Evolutionary conservation across 176 grass and related monocot species (phyloP).

Genomic region (Urochloa ruziziensis): DNA sequence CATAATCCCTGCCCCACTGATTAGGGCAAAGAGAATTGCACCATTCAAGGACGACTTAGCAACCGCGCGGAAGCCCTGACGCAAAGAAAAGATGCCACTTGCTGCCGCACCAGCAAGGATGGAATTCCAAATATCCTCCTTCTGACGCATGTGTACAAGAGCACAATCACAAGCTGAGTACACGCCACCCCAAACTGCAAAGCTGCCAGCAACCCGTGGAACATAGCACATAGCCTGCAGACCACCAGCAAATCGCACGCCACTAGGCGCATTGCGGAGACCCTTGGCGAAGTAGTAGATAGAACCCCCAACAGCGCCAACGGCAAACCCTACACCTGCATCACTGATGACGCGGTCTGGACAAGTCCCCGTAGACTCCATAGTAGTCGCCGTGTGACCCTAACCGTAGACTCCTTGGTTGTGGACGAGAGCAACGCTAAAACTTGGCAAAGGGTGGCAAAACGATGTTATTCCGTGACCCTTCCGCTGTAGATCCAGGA

Average conservation of each 20-base stretch:
- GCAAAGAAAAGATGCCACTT: conserved; percentile 39
- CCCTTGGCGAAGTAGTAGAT: conserved; percentile 49
- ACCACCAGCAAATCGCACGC: conserved; percentile 28
- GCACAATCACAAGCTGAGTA: conserved; percentile 43
- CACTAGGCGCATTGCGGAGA: conserved; percentile 41
- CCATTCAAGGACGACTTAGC: conserved; percentile 5
- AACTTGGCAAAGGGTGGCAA: neutral
- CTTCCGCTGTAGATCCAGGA: neutral
- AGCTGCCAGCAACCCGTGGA: conserved; percentile 26
- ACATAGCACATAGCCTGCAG: conserved; percentile 38
- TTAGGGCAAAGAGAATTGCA: neutral
- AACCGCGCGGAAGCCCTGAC: neutral
- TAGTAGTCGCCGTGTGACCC: neutral
- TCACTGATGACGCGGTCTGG: conserved; percentile 43
- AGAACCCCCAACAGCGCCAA: conserved; percentile 53
- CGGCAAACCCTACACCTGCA: conserved; percentile 12
- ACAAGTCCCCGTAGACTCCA: conserved; percentile 36
- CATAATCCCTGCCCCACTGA: conserved; percentile 9
- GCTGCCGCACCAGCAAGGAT: conserved; percentile 39
- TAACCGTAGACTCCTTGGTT: neutral
- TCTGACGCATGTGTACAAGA: conserved; percentile 5
- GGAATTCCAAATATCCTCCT: conserved; percentile 55
- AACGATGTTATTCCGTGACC: neutral
- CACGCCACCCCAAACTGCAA: conserved; percentile 38
- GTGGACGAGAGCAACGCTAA: neutral